Evolutionary conservation across 805 yeast species (phyloP).

Genomic region (Zygosaccharomyces pseudorouxii): DNA sequence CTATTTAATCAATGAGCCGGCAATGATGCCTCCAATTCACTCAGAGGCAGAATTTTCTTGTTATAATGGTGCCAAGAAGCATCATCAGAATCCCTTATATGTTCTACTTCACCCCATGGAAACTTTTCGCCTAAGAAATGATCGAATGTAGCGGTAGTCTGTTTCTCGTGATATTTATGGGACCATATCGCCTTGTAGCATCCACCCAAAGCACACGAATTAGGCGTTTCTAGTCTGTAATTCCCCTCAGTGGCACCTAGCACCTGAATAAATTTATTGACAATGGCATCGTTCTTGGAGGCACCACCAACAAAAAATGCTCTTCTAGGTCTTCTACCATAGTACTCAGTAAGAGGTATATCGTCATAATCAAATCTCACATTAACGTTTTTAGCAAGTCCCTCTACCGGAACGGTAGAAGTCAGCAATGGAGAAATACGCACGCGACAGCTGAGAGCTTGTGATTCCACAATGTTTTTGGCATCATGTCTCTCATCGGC

Average conservation of each 20-base stretch:
- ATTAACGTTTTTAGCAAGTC: conserved; percentile 11
- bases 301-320: conserved; percentile 88
- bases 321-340: conserved; percentile 53
- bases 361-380: conserved; percentile 37
- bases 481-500: conserved; percentile 64
- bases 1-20: background rate
- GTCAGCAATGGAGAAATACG: conserved; percentile 75
- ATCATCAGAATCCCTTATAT: conserved; percentile 21
- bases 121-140: conserved; percentile 45
- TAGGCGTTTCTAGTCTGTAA: conserved; percentile 68
- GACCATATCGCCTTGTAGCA: conserved; percentile 84
- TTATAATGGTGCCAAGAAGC: conserved; percentile 31
- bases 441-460: conserved; percentile 77
- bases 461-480: conserved; percentile 75
- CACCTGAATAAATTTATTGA: conserved; percentile 62
- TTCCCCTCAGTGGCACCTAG: conserved; percentile 59
- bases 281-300: conserved; percentile 64
- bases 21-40: conserved; percentile 26
- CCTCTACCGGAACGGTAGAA: conserved; percentile 14
- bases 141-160: conserved; percentile 35
- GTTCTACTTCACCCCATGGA: conserved; percentile 41
- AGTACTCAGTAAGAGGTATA: conserved; percentile 21
- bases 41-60: conserved; percentile 32
- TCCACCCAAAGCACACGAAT: conserved; percentile 92
- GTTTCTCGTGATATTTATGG: conserved; percentile 32